phyloP scores from a whole-genome alignment of 139 green algal genomes.

The Trebouxia sp. region DNA sequence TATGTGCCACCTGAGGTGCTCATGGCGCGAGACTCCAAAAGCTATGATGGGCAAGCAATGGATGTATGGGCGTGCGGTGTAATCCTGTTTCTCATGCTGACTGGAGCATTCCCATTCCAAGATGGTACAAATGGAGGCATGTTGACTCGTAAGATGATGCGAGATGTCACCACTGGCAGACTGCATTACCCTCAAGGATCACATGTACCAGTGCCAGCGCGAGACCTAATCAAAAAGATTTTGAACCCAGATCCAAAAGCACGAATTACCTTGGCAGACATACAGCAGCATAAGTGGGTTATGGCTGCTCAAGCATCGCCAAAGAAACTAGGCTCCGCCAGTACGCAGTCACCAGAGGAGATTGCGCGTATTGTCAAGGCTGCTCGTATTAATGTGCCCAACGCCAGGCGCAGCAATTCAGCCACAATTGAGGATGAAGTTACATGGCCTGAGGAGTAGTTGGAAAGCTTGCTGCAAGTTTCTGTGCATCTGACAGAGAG shows the following conservation, averaged over 20 bases:
- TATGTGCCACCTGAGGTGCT: constrained; percentile 62
- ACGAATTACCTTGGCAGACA: not conserved
- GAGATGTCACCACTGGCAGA: not conserved
- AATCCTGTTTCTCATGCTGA: constrained; percentile 54
- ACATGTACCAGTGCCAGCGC: constrained; percentile 28
- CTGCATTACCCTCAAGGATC: constrained; percentile 2
- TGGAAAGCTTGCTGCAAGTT: too few relatives aligned
- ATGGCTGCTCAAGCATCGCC: not conserved
- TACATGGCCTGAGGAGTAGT: not conserved
- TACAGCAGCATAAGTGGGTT: constrained; percentile 18
- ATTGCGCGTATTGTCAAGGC: constrained; percentile 10
- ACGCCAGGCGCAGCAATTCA: not conserved
- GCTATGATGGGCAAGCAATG: constrained; percentile 32
- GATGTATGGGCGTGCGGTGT: constrained; percentile 76
- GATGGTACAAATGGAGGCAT: not conserved
- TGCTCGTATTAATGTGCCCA: not conserved
- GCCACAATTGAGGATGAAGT: constrained; percentile 6
- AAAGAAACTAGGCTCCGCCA: not conserved
- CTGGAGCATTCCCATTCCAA: constrained; percentile 4
- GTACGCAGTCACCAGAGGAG: constrained; percentile 11
- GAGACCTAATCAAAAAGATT: constrained; percentile 42
- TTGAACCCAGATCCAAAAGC: constrained; percentile 7
- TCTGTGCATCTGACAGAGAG: not conserved
- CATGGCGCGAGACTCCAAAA: constrained; percentile 4
- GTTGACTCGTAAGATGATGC: constrained; percentile 36